phyloP scores from a whole-genome alignment of 306 rosid genomes.

The Cicer judaicum region DNA sequence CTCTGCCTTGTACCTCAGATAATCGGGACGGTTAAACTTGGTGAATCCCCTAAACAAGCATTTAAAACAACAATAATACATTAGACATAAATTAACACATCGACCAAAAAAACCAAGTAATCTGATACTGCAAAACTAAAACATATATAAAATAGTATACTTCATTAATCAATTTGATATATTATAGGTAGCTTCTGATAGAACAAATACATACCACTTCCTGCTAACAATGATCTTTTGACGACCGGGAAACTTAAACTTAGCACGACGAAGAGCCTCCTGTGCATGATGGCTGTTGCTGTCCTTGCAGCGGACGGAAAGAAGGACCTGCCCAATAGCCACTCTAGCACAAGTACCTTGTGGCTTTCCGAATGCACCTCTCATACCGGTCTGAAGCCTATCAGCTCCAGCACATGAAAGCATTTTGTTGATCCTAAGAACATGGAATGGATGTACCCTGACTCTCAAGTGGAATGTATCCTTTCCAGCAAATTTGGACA shows the following conservation, averaged over 20 bases:
- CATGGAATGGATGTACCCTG: constrained; percentile 91
- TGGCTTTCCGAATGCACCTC: constrained; percentile 84
- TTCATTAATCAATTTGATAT: background rate
- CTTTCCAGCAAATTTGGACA: constrained; percentile 85
- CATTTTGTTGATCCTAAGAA: constrained; percentile 86
- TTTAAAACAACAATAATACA: constrained; percentile 8
- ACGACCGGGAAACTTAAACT: constrained; percentile 59
- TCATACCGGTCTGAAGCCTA: constrained; percentile 97
- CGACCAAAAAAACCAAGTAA: background rate
- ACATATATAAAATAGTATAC: background rate
- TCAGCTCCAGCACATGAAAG: constrained; percentile 62
- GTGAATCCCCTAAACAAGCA: constrained; percentile 69
- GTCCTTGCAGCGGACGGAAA: constrained; percentile 86
- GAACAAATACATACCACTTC: constrained; percentile 64
- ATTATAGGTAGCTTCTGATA: background rate
- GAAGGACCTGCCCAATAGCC: constrained; percentile 79
- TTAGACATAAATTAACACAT: background rate
- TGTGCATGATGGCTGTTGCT: constrained; percentile 73
- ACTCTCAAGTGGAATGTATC: constrained; percentile 89
- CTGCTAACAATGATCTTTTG: constrained; percentile 74
- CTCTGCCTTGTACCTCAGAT: constrained; percentile 62
- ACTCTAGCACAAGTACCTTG: constrained; percentile 77
- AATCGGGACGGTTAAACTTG: constrained; percentile 66
- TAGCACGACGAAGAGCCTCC: constrained; percentile 86
- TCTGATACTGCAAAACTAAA: background rate